A percentile compares a stretch with the other conserved stretches of the same genome.
phyloP scores from a whole-genome alignment of 2,329 filamentous ascomycete species.

The Chalaropsis ovoidea region DNA sequence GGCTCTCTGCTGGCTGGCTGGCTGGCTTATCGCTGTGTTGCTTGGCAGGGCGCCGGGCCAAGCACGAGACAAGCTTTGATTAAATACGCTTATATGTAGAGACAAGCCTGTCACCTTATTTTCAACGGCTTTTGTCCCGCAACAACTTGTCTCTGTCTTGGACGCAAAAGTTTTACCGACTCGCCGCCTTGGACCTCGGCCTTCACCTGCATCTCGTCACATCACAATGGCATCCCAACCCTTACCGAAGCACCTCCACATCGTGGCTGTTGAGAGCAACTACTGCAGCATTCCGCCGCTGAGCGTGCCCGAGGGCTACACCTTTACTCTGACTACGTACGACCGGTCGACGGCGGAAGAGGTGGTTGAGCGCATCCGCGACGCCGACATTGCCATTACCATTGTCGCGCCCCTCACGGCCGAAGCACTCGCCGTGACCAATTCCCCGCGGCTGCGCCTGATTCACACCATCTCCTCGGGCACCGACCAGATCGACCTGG shows the following conservation, averaged over 20 bases:
- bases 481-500: conserved; percentile 72
- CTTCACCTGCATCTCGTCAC: too few relatives aligned
- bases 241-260: conserved; percentile 23
- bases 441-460: conserved; percentile 28
- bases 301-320: conserved; percentile 22
- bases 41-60: not conserved
- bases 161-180: too few relatives aligned
- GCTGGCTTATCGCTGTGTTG: too few relatives aligned
- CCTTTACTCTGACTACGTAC: conserved; percentile 19
- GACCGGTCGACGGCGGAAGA: conserved; percentile 13
- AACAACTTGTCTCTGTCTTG: not conserved
- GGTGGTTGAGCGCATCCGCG: conserved; percentile 25
- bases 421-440: conserved; percentile 17
- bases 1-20: too few relatives aligned
- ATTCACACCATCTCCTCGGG: conserved; percentile 43
- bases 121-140: not conserved
- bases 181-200: too few relatives aligned
- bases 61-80: not conserved
- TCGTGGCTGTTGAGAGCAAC: conserved; percentile 22
- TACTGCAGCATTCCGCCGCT: conserved; percentile 21
- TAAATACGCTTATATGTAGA: not conserved
- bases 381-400: conserved; percentile 30
- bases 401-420: conserved; percentile 27
- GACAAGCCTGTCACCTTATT: not conserved
- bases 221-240: not conserved